Evolutionary conservation across 352 stramenopile genomes (phyloP).

Genomic region (Phytophthora fragariae): DNA sequence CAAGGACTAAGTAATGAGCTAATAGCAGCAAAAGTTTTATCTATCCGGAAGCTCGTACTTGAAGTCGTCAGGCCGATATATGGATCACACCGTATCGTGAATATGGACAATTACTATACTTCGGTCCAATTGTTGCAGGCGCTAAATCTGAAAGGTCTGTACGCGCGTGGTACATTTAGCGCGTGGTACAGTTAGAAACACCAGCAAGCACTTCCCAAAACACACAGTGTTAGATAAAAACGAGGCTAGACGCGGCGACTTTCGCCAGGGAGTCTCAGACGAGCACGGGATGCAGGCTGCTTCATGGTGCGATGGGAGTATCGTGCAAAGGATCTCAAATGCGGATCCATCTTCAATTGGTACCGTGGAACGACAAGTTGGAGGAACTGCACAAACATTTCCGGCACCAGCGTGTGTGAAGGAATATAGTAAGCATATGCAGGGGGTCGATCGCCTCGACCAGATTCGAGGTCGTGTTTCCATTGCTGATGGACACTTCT

Average conservation of each 20-base stretch:
- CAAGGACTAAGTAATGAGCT: not conserved
- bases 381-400: not conserved
- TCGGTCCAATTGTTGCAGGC: not conserved
- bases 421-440: slow-evolving; percentile 36
- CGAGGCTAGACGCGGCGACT: not conserved
- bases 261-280: not conserved
- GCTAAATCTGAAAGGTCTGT: not conserved
- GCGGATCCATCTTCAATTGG: not conserved
- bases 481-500: slow-evolving; percentile 34
- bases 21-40: not conserved
- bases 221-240: not conserved
- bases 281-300: not conserved
- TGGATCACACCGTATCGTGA: not conserved
- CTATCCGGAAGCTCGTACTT: not conserved
- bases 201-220: not conserved
- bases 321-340: not conserved
- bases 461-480: slow-evolving; percentile 37
- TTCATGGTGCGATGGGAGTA: not conserved
- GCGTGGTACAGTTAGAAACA: not conserved
- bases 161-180: not conserved
- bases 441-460: slow-evolving; percentile 42
- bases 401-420: too few relatives aligned
- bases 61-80: not conserved
- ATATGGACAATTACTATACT: slow-evolving; percentile 14
- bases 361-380: not conserved